Evolutionary conservation across 768 basidiomycete species (phyloP), one percentile per base, ranked within the genome.

Genomic region (Pleurotus tuber-regium): DNA sequence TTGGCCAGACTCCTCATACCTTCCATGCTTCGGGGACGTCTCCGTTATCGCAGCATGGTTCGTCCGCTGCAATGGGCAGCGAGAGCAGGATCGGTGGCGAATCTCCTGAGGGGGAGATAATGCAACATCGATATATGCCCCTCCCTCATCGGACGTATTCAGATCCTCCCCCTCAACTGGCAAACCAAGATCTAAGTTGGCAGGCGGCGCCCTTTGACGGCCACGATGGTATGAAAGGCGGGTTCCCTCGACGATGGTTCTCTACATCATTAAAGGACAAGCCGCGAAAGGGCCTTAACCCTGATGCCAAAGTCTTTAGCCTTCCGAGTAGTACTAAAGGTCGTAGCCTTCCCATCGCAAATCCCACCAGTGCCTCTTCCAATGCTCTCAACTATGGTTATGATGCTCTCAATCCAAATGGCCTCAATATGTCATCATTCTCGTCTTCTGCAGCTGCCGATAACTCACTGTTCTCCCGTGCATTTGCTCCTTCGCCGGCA

Each of bases 401-500:
- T 58, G 83, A 84, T 54, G 78, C 78, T 14, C 69, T 86, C 29
- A 84, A 84, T 59, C 83, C 84, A 14, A 83, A 75, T 36, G 81
- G 84, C n/a, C 67, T 79, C 10, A 70, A 70, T 35, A 56, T 68
- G 12, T 62, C 60, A 46, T 55, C 66, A 41, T 56, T 70, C 38
- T 54, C 74, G 3, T 63, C 70, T 1, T 58, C 73, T 0, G 62
- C 75, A 2, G 75, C 81, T 3, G 72, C 76, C 8, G 77, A 63
- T 41, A 73, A 68, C 40, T 78, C 77, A 25, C 67, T 83, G 18
- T 72, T 89, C 52, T 48, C 46, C 31, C 89, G 87, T 61, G 91
- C 90, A 14, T 94, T 94, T 66, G 90, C 89, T 29, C 91, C 90
- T 26, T 92, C 90, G 56, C 87, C 86, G 49, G 89, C 85, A 55